These are phyloP conservation scores for Keithomyces neogunnii DNA, from an alignment of 2,329 filamentous ascomycete genomes.

Conservation along the genomic window DNA sequence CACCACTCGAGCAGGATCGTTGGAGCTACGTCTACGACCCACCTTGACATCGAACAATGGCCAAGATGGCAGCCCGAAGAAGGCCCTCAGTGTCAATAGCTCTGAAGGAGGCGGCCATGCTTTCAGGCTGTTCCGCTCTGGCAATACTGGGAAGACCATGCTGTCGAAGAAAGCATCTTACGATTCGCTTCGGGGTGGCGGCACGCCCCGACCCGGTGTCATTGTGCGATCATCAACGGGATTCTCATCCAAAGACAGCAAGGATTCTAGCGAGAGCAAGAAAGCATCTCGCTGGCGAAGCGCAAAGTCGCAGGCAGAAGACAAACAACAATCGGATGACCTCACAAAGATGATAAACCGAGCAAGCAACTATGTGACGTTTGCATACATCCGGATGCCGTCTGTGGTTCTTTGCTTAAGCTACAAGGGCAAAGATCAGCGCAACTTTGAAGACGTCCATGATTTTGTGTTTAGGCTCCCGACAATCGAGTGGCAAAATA, in stretches of 20 bases:
- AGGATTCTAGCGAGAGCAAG: slow-evolving; percentile 28
- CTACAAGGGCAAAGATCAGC: slow-evolving; percentile 92
- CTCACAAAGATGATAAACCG: slow-evolving; percentile 93
- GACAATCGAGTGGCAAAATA: slow-evolving; percentile 92
- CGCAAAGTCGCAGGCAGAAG: slow-evolving; percentile 38
- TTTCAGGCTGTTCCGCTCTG: slow-evolving; percentile 43
- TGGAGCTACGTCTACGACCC: slow-evolving; percentile 75
- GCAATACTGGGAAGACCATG: slow-evolving; percentile 32
- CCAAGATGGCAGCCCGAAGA: slow-evolving; percentile 29
- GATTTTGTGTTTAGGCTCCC: slow-evolving; percentile 96
- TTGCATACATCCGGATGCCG: slow-evolving; percentile 89
- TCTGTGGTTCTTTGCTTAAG: slow-evolving; percentile 92
- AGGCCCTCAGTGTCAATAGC: slow-evolving; percentile 40
- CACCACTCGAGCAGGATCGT: slow-evolving; percentile 58
- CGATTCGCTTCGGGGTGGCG: slow-evolving; percentile 42
- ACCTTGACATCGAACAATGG: slow-evolving; percentile 58
- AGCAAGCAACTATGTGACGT: slow-evolving; percentile 94
- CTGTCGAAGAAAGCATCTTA: slow-evolving; percentile 44
- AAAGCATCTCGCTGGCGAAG: slow-evolving; percentile 46
- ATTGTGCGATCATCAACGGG: slow-evolving; percentile 39
- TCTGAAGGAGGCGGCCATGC: slow-evolving; percentile 32
- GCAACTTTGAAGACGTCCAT: slow-evolving; percentile 94
- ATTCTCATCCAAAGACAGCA: slow-evolving; percentile 30
- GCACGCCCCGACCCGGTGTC: slow-evolving; percentile 30
- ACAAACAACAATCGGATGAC: slow-evolving; percentile 70